Evolutionary conservation across 192 early-diverging fungal species (phyloP).

Genomic region (Backusella mclennaniae): DNA sequence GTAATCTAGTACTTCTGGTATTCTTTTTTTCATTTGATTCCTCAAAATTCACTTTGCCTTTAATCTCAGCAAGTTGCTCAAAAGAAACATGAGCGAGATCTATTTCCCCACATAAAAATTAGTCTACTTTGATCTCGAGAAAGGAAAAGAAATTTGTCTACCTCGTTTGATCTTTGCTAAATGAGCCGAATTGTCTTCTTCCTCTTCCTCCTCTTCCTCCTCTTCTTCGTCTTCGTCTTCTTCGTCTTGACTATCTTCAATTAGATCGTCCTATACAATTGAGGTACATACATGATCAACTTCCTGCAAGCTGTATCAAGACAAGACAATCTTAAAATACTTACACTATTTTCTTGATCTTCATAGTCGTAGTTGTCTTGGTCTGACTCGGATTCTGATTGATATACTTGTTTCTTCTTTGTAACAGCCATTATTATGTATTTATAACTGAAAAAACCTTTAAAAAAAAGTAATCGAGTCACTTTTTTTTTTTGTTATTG

Average conservation of each 20-base stretch:
- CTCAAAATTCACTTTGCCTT: conserved; percentile 68
- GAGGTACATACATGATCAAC: background rate
- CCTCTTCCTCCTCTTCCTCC: conserved; percentile 20
- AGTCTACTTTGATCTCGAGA: background rate
- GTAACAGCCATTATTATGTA: background rate
- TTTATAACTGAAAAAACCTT: background rate
- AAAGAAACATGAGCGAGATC: conserved; percentile 78
- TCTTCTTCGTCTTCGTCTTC: conserved; percentile 16
- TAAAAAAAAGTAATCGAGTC: background rate
- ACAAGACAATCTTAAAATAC: background rate
- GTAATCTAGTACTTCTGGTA: conserved; percentile 29
- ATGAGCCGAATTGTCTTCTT: conserved; percentile 12
- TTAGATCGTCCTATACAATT: background rate
- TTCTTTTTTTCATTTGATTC: conserved; percentile 54
- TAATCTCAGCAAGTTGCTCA: conserved; percentile 74
- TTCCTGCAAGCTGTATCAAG: background rate
- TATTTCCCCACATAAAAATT: conserved; percentile 14
- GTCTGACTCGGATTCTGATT: conserved; percentile 15
- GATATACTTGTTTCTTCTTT: conserved; percentile 3
- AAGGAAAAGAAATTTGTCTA: background rate
- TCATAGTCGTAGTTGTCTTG: conserved; percentile 10
- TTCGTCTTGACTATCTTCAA: background rate
- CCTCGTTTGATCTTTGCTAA: conserved; percentile 30
- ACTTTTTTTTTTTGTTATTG: background rate
- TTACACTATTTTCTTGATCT: conserved; percentile 8